Base-by-base conservation (phyloP, 2,329 filamentous ascomycete genomes). In the Botryotinia globosa region DNA sequence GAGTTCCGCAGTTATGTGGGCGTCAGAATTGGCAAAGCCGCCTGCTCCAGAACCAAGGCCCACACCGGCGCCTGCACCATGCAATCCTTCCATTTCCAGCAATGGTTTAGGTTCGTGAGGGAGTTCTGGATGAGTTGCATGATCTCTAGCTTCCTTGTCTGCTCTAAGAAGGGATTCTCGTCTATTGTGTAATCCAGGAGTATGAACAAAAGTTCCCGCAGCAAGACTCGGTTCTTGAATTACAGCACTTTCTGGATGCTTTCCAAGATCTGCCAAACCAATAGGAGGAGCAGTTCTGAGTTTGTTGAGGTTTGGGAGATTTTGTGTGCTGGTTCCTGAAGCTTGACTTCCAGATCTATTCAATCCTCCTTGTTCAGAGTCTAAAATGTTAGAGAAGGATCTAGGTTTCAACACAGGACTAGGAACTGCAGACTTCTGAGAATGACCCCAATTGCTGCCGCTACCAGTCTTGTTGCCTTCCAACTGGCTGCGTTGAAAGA, bases 401-500 rank as follows among this genome's bases (percentile, higher is more conserved):
- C 76, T 77, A 18, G 79, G 74, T 48, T 75, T 74, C 14, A 81
- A 48, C 25, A 76, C 72, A 20, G 80, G 80, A 67, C 80, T 81
- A 22, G 75, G 77, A n/a, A 77, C 75, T 32, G 76, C 74, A 25
- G 77, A 78, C 58, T 74, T 73, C 72, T 79, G 78, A 16, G 77
- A 78, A 69, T 76, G 77, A 34, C 75, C 78, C 79, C 78, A 79
- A 73, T 77, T 79, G 62, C 77, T 80, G 29, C 78, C 77, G 22
- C 77, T 76, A 22, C 79, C 79, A n/a, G 78, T 77, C 73, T 77
- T 80, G 42, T 80, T 78, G 20, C 77, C 75, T 51, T 81, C 91
- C 73, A 90, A 85, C 82, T 94, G 92, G 82, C 93, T 94, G 76
- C 93, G 88, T 83, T 98, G 95, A 82, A 97, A 99, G 84, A 98